phyloP scores from a whole-genome alignment of 2,329 filamentous ascomycete genomes.

The Penicillium corylophilum region DNA sequence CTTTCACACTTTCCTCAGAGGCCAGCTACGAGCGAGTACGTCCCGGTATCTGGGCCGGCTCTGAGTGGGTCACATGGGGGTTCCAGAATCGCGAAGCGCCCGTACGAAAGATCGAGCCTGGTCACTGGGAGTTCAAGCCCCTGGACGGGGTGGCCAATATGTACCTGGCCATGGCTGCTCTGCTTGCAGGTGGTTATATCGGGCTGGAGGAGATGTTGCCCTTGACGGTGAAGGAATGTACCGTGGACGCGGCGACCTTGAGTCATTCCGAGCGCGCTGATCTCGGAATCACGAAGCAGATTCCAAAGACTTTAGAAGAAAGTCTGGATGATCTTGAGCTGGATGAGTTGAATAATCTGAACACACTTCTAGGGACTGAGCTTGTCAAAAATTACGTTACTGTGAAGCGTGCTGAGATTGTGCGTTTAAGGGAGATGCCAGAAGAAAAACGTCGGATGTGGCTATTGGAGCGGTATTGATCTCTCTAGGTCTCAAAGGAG shows the following conservation, averaged over 20 bases:
- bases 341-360: slow-evolving; percentile 26
- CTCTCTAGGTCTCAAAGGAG: neutral
- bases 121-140: slow-evolving; percentile 76
- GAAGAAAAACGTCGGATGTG: slow-evolving; percentile 34
- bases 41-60: slow-evolving; percentile 75
- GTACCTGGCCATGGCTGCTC: slow-evolving; percentile 65
- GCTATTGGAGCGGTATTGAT: slow-evolving; percentile 42
- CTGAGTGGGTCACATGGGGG: slow-evolving; percentile 76
- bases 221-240: slow-evolving; percentile 35
- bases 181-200: slow-evolving; percentile 60
- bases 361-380: slow-evolving; percentile 28
- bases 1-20: slow-evolving; percentile 66
- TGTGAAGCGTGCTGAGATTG: slow-evolving; percentile 36
- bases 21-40: slow-evolving; percentile 67
- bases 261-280: slow-evolving; percentile 27
- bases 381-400: slow-evolving; percentile 29
- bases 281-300: slow-evolving; percentile 37
- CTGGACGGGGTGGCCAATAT: slow-evolving; percentile 79
- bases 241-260: slow-evolving; percentile 38
- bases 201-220: slow-evolving; percentile 47
- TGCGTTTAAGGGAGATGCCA: slow-evolving; percentile 32
- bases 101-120: slow-evolving; percentile 63
- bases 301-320: slow-evolving; percentile 37
- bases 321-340: slow-evolving; percentile 35
- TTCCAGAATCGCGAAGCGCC: slow-evolving; percentile 77